Evolutionary conservation across 106 monocot species (phyloP).

Genomic region (Phalaenopsis aphrodite): DNA sequence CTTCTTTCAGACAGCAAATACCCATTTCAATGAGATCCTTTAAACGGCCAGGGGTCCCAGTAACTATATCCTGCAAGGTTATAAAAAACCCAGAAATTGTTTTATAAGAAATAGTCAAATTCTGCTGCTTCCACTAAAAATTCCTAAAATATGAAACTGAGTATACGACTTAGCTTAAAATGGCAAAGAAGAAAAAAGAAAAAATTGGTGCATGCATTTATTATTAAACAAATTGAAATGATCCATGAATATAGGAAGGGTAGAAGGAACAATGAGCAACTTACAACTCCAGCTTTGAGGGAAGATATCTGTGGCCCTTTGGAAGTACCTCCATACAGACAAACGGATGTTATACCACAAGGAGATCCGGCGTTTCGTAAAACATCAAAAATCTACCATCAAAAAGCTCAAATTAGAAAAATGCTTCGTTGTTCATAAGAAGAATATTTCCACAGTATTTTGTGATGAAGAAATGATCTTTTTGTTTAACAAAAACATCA

Average conservation of each 20-base stretch:
- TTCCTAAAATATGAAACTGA: not conserved
- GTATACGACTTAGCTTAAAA: not conserved
- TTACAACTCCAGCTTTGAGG: slow-evolving; percentile 92
- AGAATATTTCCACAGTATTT: not conserved
- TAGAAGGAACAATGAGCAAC: slow-evolving; percentile 11
- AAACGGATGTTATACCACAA: slow-evolving; percentile 79
- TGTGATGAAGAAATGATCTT: not conserved
- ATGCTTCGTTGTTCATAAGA: not conserved
- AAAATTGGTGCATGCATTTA: not conserved
- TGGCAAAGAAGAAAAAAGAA: not conserved
- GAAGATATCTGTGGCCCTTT: slow-evolving; percentile 94
- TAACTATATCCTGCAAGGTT: slow-evolving; percentile 72
- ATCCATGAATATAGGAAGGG: not conserved
- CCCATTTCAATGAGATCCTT: slow-evolving; percentile 97
- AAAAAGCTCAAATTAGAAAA: slow-evolving; percentile 16
- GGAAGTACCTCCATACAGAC: slow-evolving; percentile 91
- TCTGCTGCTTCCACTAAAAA: not conserved
- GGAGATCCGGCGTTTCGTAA: slow-evolving; percentile 72
- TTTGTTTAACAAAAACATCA: not conserved
- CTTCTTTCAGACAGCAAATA: slow-evolving; percentile 63
- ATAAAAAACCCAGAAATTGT: not conserved
- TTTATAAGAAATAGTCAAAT: not conserved
- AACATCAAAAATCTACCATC: slow-evolving; percentile 87
- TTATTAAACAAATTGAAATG: not conserved
- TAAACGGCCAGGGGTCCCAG: slow-evolving; percentile 90